phyloP scores from a whole-genome alignment of 805 yeast genomes.

The Candida xyloterini region DNA sequence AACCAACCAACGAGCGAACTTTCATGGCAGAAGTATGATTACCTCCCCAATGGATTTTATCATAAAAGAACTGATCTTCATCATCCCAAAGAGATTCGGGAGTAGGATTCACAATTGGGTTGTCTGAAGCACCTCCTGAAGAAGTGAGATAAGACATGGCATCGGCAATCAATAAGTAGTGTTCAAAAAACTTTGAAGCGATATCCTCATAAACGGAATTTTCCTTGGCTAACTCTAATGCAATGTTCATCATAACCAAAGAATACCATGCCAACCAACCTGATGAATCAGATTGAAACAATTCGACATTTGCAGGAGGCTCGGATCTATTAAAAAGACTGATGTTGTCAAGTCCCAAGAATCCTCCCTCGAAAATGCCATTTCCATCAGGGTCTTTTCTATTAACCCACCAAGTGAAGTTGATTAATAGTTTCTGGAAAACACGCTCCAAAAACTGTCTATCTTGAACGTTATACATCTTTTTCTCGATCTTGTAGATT shows the following conservation, averaged over 20 bases:
- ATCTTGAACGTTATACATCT: conserved; percentile 79
- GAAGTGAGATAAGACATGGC: conserved; percentile 70
- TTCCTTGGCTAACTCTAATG: conserved; percentile 82
- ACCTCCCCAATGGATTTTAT: conserved; percentile 83
- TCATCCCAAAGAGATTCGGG: conserved; percentile 85
- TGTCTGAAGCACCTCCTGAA: conserved; percentile 35
- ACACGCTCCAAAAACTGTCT: conserved; percentile 83
- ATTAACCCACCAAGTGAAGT: conserved; percentile 98
- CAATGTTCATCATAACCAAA: conserved; percentile 87
- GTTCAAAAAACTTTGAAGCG: conserved; percentile 93
- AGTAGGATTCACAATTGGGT: conserved; percentile 33
- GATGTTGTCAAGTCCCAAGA: conserved; percentile 87
- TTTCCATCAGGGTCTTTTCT: conserved; percentile 83
- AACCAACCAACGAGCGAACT: conserved; percentile 84
- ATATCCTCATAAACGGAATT: conserved; percentile 87
- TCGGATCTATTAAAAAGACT: conserved; percentile 92
- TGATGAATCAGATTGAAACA: conserved; percentile 93
- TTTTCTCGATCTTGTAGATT: conserved; percentile 81
- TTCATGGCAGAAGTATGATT: conserved; percentile 65
- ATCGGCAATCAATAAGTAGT: conserved; percentile 85
- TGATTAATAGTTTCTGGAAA: conserved; percentile 82
- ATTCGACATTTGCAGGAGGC: conserved; percentile 88
- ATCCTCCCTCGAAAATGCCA: conserved; percentile 92
- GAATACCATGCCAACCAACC: conserved; percentile 98
- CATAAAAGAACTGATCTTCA: conserved; percentile 83